Percentiles rank a stretch among this genome's conserved stretches.
phyloP scores from a whole-genome alignment of 2,329 filamentous ascomycete genomes.

The Xylaria arbuscula region DNA sequence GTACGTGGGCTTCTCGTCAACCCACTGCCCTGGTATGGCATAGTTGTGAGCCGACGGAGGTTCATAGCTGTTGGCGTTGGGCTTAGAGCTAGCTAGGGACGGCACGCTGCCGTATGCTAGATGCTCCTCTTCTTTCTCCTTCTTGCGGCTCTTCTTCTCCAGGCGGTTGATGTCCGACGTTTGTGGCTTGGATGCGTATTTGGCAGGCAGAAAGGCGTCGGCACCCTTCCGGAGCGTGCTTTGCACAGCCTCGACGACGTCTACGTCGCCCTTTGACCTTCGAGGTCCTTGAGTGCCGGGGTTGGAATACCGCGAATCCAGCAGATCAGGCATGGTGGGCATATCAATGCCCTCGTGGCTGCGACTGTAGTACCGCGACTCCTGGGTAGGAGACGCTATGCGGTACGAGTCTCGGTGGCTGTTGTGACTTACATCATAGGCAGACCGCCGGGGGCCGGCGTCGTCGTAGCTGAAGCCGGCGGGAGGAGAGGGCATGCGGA shows the following conservation, averaged over 20 bases:
- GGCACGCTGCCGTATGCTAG: constrained; percentile 61
- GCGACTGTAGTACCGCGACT: constrained; percentile 45
- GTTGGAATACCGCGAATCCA: constrained; percentile 31
- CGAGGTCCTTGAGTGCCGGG: constrained; percentile 30
- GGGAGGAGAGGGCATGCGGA: constrained; percentile 55
- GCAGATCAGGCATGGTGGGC: constrained; percentile 36
- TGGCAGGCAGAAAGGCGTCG: constrained; percentile 49
- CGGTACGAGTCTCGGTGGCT: constrained; percentile 54
- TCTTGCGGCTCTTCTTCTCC: constrained; percentile 50
- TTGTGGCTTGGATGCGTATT: constrained; percentile 47
- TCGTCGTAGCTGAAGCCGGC: constrained; percentile 57
- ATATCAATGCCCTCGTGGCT: constrained; percentile 40
- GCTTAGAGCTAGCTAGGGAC: constrained; percentile 29
- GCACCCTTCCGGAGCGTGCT: constrained; percentile 47
- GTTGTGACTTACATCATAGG: constrained; percentile 46
- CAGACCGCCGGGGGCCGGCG: constrained; percentile 50
- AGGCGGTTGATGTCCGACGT: constrained; percentile 51
- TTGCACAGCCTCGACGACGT: constrained; percentile 45
- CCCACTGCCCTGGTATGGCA: constrained; percentile 52
- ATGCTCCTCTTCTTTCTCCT: constrained; percentile 57
- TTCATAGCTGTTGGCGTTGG: constrained; percentile 35
- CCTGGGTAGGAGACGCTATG: constrained; percentile 47
- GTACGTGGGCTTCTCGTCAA: constrained; percentile 52
- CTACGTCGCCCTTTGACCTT: constrained; percentile 44
- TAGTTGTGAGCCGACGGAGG: constrained; percentile 49